A percentile compares a stretch with the other conserved stretches of the same genome.
Conservation (phyloP, 371 early-diverging fungal genomes). For the Syncephalis plumigaleata region DNA sequence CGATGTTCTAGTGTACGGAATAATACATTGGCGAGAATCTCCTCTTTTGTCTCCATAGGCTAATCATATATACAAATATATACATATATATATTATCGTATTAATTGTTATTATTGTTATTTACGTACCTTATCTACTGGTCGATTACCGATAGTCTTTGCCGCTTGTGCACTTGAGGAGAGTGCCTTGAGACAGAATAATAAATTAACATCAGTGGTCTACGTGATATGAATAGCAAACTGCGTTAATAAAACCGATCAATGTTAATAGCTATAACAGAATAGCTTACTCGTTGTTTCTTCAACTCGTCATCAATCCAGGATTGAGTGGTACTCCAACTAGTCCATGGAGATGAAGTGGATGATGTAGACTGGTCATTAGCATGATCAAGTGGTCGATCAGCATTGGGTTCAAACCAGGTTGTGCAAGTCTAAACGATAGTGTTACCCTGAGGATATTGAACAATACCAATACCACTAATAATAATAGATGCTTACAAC, state of each 20-base stretch:
- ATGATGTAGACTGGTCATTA: no score
- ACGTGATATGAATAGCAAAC: no score
- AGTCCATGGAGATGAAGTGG: constrained; percentile 1
- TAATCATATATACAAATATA: no score
- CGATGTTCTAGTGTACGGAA: constrained; percentile 30
- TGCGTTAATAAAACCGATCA: neutral
- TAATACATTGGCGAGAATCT: constrained; percentile 26
- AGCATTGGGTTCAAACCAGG: constrained; percentile 38
- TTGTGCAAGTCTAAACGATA: constrained; percentile 14
- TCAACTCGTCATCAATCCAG: constrained; percentile 15
- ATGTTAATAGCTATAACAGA: neutral
- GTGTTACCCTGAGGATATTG: no score
- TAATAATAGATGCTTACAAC: no score
- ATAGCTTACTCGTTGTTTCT: constrained; percentile 12
- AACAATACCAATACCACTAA: no score
- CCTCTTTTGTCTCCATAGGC: constrained; percentile 21
- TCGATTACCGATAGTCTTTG: constrained; percentile 17
- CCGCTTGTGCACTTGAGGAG: neutral
- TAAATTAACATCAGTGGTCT: constrained; percentile 2
- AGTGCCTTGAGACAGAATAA: no score
- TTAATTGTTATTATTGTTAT: constrained; percentile 12
- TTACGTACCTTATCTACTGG: constrained; percentile 19
- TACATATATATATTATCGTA: no score
- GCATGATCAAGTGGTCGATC: constrained; percentile 18
- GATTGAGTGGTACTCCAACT: constrained; percentile 20